Evolutionary conservation across 306 rosid genomes (phyloP).

Genomic region (Acmispon strigosus): DNA sequence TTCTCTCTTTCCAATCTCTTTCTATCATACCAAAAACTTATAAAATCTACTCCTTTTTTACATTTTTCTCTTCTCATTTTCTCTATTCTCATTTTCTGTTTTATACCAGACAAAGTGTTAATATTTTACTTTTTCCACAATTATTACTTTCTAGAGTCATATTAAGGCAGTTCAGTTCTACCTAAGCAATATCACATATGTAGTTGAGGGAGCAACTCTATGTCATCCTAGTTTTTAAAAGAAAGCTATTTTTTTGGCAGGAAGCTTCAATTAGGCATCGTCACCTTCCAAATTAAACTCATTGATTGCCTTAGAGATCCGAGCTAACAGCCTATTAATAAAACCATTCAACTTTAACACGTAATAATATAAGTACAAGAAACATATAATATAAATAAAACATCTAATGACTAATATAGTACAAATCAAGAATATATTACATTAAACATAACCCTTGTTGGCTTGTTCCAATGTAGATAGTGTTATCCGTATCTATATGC

Average conservation of each 20-base stretch:
- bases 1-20: no score
- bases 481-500: no score
- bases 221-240: neutral
- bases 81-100: no score
- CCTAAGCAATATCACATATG: neutral
- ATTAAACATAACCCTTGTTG: neutral
- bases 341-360: neutral
- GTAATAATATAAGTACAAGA: neutral
- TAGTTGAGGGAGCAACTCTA: neutral
- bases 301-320: conserved; percentile 7
- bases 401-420: no score
- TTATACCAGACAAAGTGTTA: no score
- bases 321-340: neutral
- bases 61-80: no score
- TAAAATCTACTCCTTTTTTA: no score
- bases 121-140: no score
- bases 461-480: neutral
- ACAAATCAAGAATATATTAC: neutral
- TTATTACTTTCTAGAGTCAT: no score
- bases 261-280: neutral
- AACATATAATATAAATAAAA: no score
- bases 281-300: neutral
- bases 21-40: no score
- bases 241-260: neutral
- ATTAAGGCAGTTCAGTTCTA: neutral